These are phyloP conservation scores for Musa schizocarpa DNA, from an alignment of 176 grass and related monocot genomes.

Conservation along the genomic window DNA sequence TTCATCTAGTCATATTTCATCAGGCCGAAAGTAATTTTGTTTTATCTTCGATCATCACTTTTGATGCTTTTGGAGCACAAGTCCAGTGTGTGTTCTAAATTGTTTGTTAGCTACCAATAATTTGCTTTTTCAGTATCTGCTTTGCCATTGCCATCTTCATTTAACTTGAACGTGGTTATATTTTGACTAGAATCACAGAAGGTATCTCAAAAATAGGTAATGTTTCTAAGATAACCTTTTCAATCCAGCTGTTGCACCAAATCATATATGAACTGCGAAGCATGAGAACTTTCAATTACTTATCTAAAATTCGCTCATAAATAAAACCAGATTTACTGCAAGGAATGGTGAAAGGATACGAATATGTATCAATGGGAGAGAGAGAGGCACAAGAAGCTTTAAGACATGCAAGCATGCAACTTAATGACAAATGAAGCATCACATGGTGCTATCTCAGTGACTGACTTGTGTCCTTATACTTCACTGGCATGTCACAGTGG, in stretches of 20 bases:
- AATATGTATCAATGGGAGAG: background rate
- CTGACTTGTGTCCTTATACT: background rate
- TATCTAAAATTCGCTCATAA: no score
- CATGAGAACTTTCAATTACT: no score
- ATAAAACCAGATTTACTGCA: no score
- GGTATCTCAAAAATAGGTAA: background rate
- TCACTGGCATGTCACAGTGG: no score
- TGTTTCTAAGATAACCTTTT: background rate
- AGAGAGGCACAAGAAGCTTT: background rate
- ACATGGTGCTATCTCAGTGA: background rate
- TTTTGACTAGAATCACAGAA: no score
- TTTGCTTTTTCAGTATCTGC: no score
- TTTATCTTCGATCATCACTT: background rate
- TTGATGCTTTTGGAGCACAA: background rate
- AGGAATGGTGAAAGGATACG: background rate
- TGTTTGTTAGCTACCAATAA: background rate
- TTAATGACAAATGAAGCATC: background rate
- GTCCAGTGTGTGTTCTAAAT: background rate
- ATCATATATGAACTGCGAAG: no score
- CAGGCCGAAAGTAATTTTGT: background rate
- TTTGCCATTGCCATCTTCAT: no score
- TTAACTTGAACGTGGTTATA: no score
- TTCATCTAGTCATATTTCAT: conserved; percentile 5
- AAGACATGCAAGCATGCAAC: background rate
- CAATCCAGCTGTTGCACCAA: no score